These are phyloP conservation scores for Xylaria sp. DNA, from an alignment of 2,329 filamentous ascomycete genomes.

Conservation along the genomic window DNA sequence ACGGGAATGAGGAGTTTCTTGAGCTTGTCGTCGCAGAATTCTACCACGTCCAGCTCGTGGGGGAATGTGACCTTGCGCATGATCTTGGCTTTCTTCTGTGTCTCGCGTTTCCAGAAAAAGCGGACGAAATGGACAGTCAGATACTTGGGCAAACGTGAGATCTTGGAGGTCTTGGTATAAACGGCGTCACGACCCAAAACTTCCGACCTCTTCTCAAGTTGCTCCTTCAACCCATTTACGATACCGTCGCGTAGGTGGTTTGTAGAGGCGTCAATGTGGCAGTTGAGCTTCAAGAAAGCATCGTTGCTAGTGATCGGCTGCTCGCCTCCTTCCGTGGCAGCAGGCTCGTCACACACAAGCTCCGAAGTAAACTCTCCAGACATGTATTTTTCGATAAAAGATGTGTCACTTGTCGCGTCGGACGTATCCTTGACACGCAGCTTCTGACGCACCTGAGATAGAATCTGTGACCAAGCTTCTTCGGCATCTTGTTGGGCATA, in stretches of 20 bases:
- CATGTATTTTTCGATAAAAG: conserved; percentile 93
- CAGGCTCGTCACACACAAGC: conserved; percentile 85
- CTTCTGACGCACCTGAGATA: conserved; percentile 83
- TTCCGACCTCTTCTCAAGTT: conserved; percentile 89
- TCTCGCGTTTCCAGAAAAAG: conserved; percentile 97
- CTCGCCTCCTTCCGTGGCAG: conserved; percentile 79
- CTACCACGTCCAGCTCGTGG: conserved; percentile 88
- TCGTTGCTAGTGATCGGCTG: conserved; percentile 74
- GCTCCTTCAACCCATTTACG: conserved; percentile 80
- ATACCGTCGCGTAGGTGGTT: conserved; percentile 95
- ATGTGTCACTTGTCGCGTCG: conserved; percentile 62
- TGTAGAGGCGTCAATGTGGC: conserved; percentile 87
- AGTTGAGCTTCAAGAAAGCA: conserved; percentile 90
- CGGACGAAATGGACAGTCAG: conserved; percentile 96
- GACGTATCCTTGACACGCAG: conserved; percentile 67
- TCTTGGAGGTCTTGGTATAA: conserved; percentile 92
- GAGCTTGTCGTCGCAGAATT: conserved; percentile 94
- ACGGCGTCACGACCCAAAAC: conserved; percentile 79
- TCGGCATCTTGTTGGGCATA: conserved; percentile 99
- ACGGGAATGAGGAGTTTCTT: conserved; percentile 85
- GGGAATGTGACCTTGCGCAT: conserved; percentile 99
- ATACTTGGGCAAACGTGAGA: conserved; percentile 91
- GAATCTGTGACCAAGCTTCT: conserved; percentile 96
- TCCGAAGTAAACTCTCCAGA: conserved; percentile 81
- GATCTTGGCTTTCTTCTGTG: conserved; percentile 98